Evolutionary conservation across 371 early-diverging fungal species (phyloP).

Genomic region (Syncephalastrum sp.): DNA sequence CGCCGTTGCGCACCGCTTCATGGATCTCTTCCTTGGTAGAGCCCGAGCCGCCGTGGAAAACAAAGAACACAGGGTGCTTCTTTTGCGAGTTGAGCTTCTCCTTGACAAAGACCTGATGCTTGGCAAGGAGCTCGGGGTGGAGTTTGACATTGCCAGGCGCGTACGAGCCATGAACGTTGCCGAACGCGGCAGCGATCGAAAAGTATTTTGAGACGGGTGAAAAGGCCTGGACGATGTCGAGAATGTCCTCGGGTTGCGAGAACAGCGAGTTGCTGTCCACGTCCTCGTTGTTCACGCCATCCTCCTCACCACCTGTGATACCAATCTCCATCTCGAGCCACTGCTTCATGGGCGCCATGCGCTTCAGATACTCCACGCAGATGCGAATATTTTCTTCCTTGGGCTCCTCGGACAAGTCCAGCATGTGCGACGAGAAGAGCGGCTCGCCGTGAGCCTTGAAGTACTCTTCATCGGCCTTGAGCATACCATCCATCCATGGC

Average conservation of each 20-base stretch:
- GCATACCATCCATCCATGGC: constrained; percentile 93
- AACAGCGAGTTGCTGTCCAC: constrained; percentile 85
- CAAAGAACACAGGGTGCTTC: constrained; percentile 84
- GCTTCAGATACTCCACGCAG: constrained; percentile 82
- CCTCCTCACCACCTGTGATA: constrained; percentile 92
- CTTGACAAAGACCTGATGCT: constrained; percentile 80
- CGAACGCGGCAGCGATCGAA: constrained; percentile 87
- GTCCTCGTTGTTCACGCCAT: constrained; percentile 89
- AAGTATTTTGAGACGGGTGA: constrained; percentile 73
- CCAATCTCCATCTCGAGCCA: constrained; percentile 94
- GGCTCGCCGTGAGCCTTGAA: constrained; percentile 87
- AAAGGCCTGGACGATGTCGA: constrained; percentile 85
- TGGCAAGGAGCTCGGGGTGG: constrained; percentile 83
- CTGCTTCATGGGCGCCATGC: constrained; percentile 81
- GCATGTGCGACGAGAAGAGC: constrained; percentile 94
- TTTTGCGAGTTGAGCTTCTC: constrained; percentile 55
- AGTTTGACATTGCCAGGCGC: constrained; percentile 91
- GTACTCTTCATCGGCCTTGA: constrained; percentile 86
- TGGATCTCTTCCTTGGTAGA: constrained; percentile 79
- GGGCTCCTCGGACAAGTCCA: constrained; percentile 86
- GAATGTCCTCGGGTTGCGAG: constrained; percentile 91
- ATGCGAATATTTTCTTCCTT: constrained; percentile 87
- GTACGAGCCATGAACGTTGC: constrained; percentile 93
- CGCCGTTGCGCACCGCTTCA: constrained; percentile 80
- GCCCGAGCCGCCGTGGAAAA: constrained; percentile 94